Evolutionary conservation across 108 stramenopile genomes (phyloP), one percentile per base, ranked within the genome.

Genomic region (Discostella pseudostelligera): DNA sequence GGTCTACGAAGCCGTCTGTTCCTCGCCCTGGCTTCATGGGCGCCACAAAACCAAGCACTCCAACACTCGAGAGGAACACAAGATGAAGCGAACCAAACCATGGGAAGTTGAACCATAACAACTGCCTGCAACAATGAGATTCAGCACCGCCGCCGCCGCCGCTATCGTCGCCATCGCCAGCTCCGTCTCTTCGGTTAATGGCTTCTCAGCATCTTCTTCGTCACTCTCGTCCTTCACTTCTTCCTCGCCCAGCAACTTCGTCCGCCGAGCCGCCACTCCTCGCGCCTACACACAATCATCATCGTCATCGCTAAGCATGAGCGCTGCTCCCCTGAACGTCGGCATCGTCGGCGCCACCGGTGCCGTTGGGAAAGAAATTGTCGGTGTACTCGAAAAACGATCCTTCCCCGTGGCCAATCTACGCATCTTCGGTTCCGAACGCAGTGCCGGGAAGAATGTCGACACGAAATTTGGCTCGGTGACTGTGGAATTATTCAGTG

Each of bases 301-400:
- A 9, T 3, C 70, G 29, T 32, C 45, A 10, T 0, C 1, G 8
- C 47, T 63, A 12, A 37, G 11, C 36, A 66, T 74, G 59, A 51
- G 65, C 29, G 59, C 59, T 28, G 13, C 37, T 6, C 29, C 65
- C n/a, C 39, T 72, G 68, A 88, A 72, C n/a, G 95, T 98, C 26
- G 97, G 94, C 25, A 90, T 98, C 61, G 96, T 97, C 21, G 97
- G 97, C 42, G 96, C 96, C 40, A 96, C 98, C 7, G 98, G 98
- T 20, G 98, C 98, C 36, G 98, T 99, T 4, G 98, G 98, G 2
- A 89, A 94, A 67, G 98, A 99, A 78, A 91, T 99, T 62, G 87
- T 95, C 20, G 74, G 85, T 19, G 84, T 83, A 51, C 74, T 99
- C 56, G 90, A 92, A 49, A 84, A 84, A 53, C 81, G 92, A 14